Evolutionary conservation across 192 early-diverging fungal species (phyloP), one percentile per base, ranked within the genome.

Genomic region (Funneliformis mosseae): DNA sequence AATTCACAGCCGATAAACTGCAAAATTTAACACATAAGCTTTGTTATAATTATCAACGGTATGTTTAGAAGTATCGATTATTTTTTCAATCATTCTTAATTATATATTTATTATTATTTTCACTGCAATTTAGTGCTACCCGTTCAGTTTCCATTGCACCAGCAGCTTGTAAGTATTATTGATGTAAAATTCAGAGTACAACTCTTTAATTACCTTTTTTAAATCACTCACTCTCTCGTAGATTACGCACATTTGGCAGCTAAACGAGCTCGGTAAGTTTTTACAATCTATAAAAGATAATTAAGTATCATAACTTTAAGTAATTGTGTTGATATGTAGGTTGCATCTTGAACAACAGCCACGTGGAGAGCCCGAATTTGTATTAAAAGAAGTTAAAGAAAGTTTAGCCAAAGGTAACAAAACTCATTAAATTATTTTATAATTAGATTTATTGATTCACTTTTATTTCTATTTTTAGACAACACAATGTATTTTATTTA

Each of bases 231-330:
- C 8, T 46, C 46, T 69, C 18, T 39, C n/a, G 25, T 39, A 73
- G 71, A 97, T 88, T 97, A 98, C 81, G 96, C 96, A n/a, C 93
- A 97, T 84, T 84, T 96, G n/a, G 91, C 96, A 1, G 94, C 95
- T n/a, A 90, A 89, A 27, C 87, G 94, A 25, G 96, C 96, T 0
- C 89, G 95, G 70, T 96, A 73, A 73, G n/a, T 48, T 9, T 23
- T 41, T 69, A 9, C 0, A 21, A 42, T 50, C 14, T 27, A 27
- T 48, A 11, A 70, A n/a, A 8, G 12, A 48, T 27, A 27, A 48
- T 10, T 23, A 1, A 18, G 27, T 28, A 46, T 27, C 25, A 48
- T 27, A 48, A 48, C 6, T 3, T 42, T 25, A 48, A 27, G 23
- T 46, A 41, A 27, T 18, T 12, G n/a, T 21, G 23, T n/a, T 25